Percentiles rank a stretch among this genome's conserved stretches.
These are phyloP conservation scores for Colletotrichum cordylinicola DNA, from an alignment of 2,329 filamentous ascomycete species.

Conservation along the genomic window DNA sequence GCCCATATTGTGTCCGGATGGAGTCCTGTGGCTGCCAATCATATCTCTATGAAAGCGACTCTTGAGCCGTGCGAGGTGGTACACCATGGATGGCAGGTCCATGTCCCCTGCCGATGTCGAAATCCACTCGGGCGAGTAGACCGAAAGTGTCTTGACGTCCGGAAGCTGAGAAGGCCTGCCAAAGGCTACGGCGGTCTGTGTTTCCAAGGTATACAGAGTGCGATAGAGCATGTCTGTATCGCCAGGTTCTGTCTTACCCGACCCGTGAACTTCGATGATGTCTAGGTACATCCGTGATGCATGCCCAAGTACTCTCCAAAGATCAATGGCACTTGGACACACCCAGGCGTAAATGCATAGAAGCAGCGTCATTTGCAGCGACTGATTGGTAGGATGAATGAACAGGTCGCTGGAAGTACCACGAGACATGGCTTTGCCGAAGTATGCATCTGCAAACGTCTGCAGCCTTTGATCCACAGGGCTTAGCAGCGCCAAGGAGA, in stretches of 20 bases:
- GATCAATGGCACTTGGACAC: not conserved
- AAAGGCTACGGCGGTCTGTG: not conserved
- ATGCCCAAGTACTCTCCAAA: not conserved
- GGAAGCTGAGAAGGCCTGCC: not conserved
- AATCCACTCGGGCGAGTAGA: not conserved
- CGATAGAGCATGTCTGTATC: not conserved
- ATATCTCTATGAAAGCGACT: not conserved
- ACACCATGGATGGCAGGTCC: not conserved
- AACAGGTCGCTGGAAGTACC: not conserved
- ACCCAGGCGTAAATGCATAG: not conserved
- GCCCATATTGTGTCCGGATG: not conserved
- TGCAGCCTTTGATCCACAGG: not conserved
- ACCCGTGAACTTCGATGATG: not conserved
- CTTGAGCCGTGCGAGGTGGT: not conserved
- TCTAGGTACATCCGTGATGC: not conserved
- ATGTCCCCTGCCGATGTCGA: not conserved
- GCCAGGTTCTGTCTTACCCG: not conserved
- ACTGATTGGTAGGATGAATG: not conserved
- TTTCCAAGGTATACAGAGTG: not conserved
- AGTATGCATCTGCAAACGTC: not conserved
- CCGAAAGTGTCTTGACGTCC: not conserved
- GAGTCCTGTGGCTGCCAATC: not conserved
- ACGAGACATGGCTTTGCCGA: not conserved
- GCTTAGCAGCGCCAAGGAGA: not conserved
- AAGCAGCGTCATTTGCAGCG: not conserved